Conservation (phyloP, 2,329 filamentous ascomycete species). For the Botryotinia narcissicola region DNA sequence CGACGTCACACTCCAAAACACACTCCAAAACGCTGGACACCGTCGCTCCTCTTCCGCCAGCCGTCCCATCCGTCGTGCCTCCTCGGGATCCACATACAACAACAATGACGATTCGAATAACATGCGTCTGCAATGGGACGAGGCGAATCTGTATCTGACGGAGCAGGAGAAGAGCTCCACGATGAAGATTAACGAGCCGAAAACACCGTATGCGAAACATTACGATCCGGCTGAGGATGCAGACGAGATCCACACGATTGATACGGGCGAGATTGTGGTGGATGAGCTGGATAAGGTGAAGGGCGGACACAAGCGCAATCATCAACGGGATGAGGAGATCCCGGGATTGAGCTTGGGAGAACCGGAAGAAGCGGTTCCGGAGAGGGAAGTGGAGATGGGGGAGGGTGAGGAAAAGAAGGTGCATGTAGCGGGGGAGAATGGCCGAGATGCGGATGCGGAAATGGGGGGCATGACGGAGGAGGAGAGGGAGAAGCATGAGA, state of each 20-base stretch:
- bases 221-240: constrained; percentile 90
- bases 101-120: constrained; percentile 49
- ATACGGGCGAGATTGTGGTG: constrained; percentile 68
- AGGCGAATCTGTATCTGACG: constrained; percentile 94
- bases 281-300: constrained; percentile 58
- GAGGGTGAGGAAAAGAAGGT: constrained; percentile 68
- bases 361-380: constrained; percentile 71
- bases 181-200: constrained; percentile 99
- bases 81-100: constrained; percentile 31
- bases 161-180: constrained; percentile 93
- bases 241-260: constrained; percentile 59
- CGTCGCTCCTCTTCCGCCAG: constrained; percentile 80
- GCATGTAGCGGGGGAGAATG: constrained; percentile 60
- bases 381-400: constrained; percentile 41
- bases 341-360: constrained; percentile 90
- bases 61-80: constrained; percentile 50
- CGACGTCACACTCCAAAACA: constrained; percentile 87
- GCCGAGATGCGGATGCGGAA: constrained; percentile 49
- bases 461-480: constrained; percentile 60
- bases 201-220: constrained; percentile 91
- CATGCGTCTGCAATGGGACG: constrained; percentile 92
- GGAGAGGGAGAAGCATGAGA: constrained; percentile 84
- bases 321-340: constrained; percentile 69
- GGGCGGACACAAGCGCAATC: background rate
- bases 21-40: constrained; percentile 87